Evolutionary conservation across 805 yeast species (phyloP).

Genomic region (Barnettozyma sucrosica): DNA sequence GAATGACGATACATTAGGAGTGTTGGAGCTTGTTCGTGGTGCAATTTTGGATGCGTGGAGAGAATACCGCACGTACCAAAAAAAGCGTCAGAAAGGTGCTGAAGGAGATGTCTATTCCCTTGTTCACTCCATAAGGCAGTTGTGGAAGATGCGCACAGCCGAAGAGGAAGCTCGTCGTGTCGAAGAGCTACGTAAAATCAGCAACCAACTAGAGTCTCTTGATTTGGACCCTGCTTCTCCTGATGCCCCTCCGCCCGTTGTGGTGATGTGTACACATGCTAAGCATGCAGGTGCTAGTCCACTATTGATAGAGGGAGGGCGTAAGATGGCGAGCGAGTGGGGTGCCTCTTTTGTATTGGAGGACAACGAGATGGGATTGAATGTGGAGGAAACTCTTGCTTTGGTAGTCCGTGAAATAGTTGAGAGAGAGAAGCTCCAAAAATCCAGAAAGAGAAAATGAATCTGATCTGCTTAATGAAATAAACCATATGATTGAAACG

Average conservation of each 20-base stretch:
- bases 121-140: constrained; percentile 47
- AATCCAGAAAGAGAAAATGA: constrained; percentile 6
- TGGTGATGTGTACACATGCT: constrained; percentile 60
- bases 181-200: constrained; percentile 27
- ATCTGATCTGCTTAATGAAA: not conserved
- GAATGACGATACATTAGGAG: constrained; percentile 16
- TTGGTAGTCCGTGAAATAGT: constrained; percentile 54
- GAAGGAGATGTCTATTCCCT: constrained; percentile 65
- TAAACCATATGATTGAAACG: too few relatives aligned
- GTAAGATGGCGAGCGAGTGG: constrained; percentile 53
- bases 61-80: constrained; percentile 51
- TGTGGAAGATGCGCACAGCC: constrained; percentile 42
- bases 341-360: constrained; percentile 57
- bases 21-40: constrained; percentile 41
- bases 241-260: constrained; percentile 55
- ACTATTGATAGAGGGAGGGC: constrained; percentile 50
- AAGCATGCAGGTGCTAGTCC: constrained; percentile 57
- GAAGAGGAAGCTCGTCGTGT: constrained; percentile 28
- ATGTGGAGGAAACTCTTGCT: constrained; percentile 53
- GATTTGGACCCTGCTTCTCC: constrained; percentile 33
- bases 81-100: constrained; percentile 54
- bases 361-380: constrained; percentile 45
- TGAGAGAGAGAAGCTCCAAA: constrained; percentile 36
- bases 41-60: constrained; percentile 71
- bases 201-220: constrained; percentile 28